Base-by-base conservation (phyloP, 345 rosid genomes). In the Melastoma malabathricum region DNA sequence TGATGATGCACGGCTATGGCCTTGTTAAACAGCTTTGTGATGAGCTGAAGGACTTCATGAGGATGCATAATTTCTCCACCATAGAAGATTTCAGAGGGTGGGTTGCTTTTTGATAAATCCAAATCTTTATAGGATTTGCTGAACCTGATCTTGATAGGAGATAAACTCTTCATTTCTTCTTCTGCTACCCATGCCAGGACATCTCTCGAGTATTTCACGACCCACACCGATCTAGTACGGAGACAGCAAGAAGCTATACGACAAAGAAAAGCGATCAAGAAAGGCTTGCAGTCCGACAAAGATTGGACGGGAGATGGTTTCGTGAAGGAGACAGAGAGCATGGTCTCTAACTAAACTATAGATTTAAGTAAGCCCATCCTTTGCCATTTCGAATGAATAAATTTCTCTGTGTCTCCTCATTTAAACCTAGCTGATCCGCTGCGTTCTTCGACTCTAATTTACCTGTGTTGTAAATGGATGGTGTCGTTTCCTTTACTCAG, bases 271-370 rank as follows among this genome's bases (percentile, higher is more conserved):
- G 95, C 94, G 3, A 43, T 72, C 55, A 83, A 50, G 70, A 78
- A 71, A 59, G 97, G 99, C 18, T 64, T 88, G 72, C 77, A 76
- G 60, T 88, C 97, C 19, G 97, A 93, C 55, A 93, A 85, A 67
- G 99, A 93, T 31, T 85, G 99, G 99, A 93, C 97, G 0, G 94
- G 94, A 52, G 99, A 93, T 66, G 95, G 99, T 51, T 93, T 93
- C 45, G 97, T 88, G 47, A 76, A 77, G 13, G 99, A 88, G 73
- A 69, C 82, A 1, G 94, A 88, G 62, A 93, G 94, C 80, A 88
- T 93, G 97, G 95, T 84, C 64, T 93, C 95, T 22, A 88, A 85
- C 72, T 83, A 67, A 70, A 43, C 15, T 45, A 4, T 15, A 44
- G 20, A 29, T 8, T 1, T 18, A 51, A 15, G 43, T 51, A 51